Evolutionary conservation across 1,284 basidiomycete species (phyloP).

Genomic region (Cutaneotrichosporon arboriforme): DNA sequence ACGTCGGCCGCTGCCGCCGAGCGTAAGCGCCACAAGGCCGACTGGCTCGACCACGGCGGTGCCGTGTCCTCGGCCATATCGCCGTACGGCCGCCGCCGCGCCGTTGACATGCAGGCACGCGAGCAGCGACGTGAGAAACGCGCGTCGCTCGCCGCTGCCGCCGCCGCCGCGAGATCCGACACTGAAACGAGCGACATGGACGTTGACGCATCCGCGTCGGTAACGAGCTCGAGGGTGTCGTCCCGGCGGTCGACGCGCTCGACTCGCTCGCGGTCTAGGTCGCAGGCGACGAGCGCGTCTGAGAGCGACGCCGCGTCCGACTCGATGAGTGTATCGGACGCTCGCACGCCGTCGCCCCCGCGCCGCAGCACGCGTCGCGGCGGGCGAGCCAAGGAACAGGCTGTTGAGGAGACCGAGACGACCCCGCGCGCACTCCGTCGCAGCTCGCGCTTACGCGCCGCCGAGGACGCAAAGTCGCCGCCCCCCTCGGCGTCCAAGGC

Average conservation of each 20-base stretch:
- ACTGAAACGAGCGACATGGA: constrained; percentile 17
- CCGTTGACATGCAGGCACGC: constrained; percentile 27
- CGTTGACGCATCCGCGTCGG: constrained; percentile 5
- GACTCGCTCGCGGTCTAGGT: constrained; percentile 6
- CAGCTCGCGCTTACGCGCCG: constrained; percentile 8
- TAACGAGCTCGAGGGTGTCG: neutral
- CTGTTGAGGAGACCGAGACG: constrained; percentile 18
- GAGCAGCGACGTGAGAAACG: constrained; percentile 22
- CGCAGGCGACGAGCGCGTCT: constrained; percentile 4
- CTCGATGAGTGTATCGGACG: constrained; percentile 11
- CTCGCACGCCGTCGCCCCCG: constrained; percentile 10
- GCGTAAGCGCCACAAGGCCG: constrained; percentile 15
- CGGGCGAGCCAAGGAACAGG: neutral
- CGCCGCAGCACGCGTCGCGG: constrained; percentile 2
- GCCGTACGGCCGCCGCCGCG: constrained; percentile 42
- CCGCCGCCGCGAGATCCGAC: constrained; percentile 1
- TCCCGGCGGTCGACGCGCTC: constrained; percentile 2
- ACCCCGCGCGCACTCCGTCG: constrained; percentile 27
- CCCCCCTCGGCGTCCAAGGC: neutral
- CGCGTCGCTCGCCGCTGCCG: neutral
- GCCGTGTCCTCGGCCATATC: constrained; percentile 42
- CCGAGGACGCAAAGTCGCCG: constrained; percentile 5
- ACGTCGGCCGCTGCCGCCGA: constrained; percentile 33
- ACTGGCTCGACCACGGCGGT: constrained; percentile 20
- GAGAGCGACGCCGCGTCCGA: constrained; percentile 2